Conservation (phyloP, 1,284 basidiomycete species). For the Anthracocystis walkeri region DNA sequence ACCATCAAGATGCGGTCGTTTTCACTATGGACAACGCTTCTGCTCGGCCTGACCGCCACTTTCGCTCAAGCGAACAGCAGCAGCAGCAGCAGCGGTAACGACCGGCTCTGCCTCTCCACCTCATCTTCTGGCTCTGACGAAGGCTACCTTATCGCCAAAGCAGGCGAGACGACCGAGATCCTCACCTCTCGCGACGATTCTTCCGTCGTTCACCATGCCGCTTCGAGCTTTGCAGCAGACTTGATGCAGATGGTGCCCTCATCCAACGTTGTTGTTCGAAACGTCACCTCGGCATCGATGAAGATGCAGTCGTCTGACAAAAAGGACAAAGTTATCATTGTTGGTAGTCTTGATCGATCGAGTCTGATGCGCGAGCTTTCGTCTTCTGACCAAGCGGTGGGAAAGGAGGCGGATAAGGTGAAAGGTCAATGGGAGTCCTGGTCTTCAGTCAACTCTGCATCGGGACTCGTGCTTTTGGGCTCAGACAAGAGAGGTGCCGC, state of each 20-base stretch:
- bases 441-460: slow-evolving; percentile 4
- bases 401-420: slow-evolving; percentile 7
- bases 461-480: slow-evolving; percentile 27
- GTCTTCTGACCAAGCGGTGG: slow-evolving; percentile 5
- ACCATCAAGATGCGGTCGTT: slow-evolving; percentile 9
- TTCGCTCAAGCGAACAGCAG: slow-evolving; percentile 1
- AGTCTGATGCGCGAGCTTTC: slow-evolving; percentile 20
- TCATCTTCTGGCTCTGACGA: background rate
- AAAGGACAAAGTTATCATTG: slow-evolving; percentile 18
- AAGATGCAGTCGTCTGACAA: slow-evolving; percentile 7
- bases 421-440: slow-evolving; percentile 28
- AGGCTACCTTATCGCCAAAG: slow-evolving; percentile 26
- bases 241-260: slow-evolving; percentile 27
- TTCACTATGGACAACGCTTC: slow-evolving; percentile 11
- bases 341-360: slow-evolving; percentile 15
- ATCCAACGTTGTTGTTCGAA: slow-evolving; percentile 28
- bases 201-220: slow-evolving; percentile 28
- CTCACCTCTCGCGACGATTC: slow-evolving; percentile 44
- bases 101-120: slow-evolving; percentile 17
- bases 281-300: slow-evolving; percentile 26
- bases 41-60: slow-evolving; percentile 14
- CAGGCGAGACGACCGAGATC: slow-evolving; percentile 34
- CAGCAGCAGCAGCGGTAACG: background rate
- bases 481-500: slow-evolving; percentile 26
- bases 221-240: slow-evolving; percentile 22